Base-by-base conservation (phyloP, 768 basidiomycete species). In the Ramaria sp. region DNA sequence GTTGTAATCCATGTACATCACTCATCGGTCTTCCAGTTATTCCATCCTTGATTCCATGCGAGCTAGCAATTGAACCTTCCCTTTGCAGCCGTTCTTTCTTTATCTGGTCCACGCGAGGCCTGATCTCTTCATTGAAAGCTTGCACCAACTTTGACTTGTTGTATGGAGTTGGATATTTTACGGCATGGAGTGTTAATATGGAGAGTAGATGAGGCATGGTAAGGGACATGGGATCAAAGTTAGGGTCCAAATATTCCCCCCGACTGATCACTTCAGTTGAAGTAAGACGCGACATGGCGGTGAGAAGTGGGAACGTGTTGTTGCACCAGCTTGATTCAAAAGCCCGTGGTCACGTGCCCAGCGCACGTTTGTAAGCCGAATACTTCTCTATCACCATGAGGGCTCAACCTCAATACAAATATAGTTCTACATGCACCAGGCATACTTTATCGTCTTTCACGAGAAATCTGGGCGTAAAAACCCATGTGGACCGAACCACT, bases 121-220 rank as follows among this genome's bases (percentile, higher is more conserved):
- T 85, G 58, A 92, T 76, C 71, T 90, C 78, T 48, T 84, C 78
- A 57, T 86, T 79, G 68, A 91, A 92, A n/a, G 82, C 67, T 56
- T 81, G 75, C 12, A 90, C 77, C 18, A 92, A 76, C 63, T 82
- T 88, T 3, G 82, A 70, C 63, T 92, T 92, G 42, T 82, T 83
- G 65, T 85, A 82, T 1, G 83, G 83, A 6, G 79, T 75, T 7
- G 87, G 84, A 67, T 82, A 88, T 42, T 73, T 75, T 64, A 90
- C 70, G 59, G 84, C 82, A 67, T 92, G 89, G 63, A 80, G 84
- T 39, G 79, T 78, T 54, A 92, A 73, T 30, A 92, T 71, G 43
- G 87, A 88, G 10, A 87, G 75, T 5, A 92, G 73, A 62, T 91
- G 87, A n/a, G 87, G 77, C 25, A 91, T 79, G 0, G 88, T 92